Percentiles rank a stretch among this genome's conserved stretches.
These are phyloP conservation scores for Cylindrotheca fusiformis DNA, from an alignment of 108 stramenopile genomes.

Conservation along the genomic window DNA sequence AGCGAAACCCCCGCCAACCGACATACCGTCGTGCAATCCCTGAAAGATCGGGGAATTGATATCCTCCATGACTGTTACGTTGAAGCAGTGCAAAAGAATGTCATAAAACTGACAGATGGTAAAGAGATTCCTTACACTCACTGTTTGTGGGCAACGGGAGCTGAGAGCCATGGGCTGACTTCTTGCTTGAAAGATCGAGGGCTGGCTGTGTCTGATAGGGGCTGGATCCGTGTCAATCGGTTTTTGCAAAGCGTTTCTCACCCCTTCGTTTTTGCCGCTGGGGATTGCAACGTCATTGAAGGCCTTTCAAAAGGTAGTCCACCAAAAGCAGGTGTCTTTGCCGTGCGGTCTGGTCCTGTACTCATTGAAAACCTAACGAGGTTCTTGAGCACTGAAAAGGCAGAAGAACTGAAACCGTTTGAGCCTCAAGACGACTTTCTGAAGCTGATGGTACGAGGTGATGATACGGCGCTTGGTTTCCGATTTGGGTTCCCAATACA, in stretches of 20 bases:
- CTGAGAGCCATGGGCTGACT: conserved; percentile 62
- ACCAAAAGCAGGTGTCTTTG: conserved; percentile 91
- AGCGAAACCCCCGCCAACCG: conserved; percentile 41
- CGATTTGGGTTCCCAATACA: conserved; percentile 81
- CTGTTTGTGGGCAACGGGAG: conserved; percentile 87
- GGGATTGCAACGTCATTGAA: conserved; percentile 79
- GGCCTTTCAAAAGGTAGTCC: conserved; percentile 18
- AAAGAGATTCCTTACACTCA: conserved; percentile 59
- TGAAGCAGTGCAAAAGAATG: conserved; percentile 23
- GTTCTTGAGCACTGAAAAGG: conserved; percentile 25
- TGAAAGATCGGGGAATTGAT: conserved; percentile 57
- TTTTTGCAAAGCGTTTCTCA: conserved; percentile 76
- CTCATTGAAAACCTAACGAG: conserved; percentile 69
- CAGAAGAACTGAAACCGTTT: conserved; percentile 28
- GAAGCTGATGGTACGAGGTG: conserved; percentile 80
- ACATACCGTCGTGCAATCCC: conserved; percentile 28
- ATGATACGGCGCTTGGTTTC: conserved; percentile 86
- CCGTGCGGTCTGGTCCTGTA: conserved; percentile 82
- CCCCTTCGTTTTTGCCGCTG: conserved; percentile 81
- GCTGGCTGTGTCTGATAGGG: conserved; percentile 52
- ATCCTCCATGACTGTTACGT: conserved; percentile 56
- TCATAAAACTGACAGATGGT: conserved; percentile 15
- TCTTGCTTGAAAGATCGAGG: conserved; percentile 38
- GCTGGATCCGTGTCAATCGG: conserved; percentile 81
- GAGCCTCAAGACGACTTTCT: conserved; percentile 84